phyloP scores from a whole-genome alignment of 352 stramenopile species.

The Phytophthora citricola region DNA sequence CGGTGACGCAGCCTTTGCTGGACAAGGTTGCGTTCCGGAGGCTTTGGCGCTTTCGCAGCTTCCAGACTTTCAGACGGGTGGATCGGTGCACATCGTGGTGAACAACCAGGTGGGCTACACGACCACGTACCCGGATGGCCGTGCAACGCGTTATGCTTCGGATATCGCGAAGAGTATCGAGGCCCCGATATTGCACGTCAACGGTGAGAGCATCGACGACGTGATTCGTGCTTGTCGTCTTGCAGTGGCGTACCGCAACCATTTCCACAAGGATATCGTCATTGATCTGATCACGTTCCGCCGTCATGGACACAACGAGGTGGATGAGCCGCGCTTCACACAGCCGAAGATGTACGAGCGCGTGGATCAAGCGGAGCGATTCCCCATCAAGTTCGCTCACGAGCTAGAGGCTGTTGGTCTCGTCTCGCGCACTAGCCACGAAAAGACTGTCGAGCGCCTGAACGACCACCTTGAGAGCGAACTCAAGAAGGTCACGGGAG shows the following conservation, averaged over 20 bases:
- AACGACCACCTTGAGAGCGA: conserved; percentile 76
- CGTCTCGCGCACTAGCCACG: conserved; percentile 57
- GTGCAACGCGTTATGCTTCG: conserved; percentile 85
- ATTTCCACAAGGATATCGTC: conserved; percentile 88
- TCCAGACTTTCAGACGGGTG: conserved; percentile 75
- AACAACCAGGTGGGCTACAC: conserved; percentile 94
- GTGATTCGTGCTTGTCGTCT: conserved; percentile 81
- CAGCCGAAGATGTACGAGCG: conserved; percentile 89
- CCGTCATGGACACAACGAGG: conserved; percentile 91
- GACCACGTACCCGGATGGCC: conserved; percentile 80
- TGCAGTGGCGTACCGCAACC: conserved; percentile 82
- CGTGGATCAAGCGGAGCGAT: conserved; percentile 67
- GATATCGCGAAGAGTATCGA: conserved; percentile 88
- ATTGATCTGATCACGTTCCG: conserved; percentile 88
- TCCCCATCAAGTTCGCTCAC: conserved; percentile 75
- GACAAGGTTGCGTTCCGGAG: conserved; percentile 86
- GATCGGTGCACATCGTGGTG: conserved; percentile 87
- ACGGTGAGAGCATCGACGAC: conserved; percentile 80
- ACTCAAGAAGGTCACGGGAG: conserved; percentile 55
- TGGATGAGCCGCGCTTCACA: conserved; percentile 90
- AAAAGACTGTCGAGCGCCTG: conserved; percentile 65
- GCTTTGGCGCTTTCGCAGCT: conserved; percentile 78
- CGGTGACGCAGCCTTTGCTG: conserved; percentile 87
- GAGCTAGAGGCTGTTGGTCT: conserved; percentile 67
- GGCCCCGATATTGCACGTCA: conserved; percentile 88